Conservation (phyloP, 495 filamentous ascomycete species). For the Clavariopsis aquatica region DNA sequence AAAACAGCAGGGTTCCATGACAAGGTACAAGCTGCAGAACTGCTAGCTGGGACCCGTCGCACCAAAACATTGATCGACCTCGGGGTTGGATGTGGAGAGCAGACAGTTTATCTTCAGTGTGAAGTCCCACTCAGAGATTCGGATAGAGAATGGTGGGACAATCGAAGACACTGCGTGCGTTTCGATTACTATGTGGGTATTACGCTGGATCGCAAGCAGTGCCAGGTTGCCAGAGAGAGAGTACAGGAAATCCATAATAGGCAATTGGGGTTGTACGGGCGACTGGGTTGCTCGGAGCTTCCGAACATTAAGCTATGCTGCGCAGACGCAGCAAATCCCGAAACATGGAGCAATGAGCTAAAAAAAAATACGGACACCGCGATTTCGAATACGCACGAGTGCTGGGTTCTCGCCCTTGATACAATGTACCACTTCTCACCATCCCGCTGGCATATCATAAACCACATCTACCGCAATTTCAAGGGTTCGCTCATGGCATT, state of each 20-base stretch:
- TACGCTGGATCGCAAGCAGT: constrained; percentile 40
- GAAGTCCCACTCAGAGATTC: not conserved
- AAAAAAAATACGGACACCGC: not conserved
- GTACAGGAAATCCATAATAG: not conserved
- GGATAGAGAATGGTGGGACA: not conserved
- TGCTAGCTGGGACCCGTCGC: not conserved
- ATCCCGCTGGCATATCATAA: constrained; percentile 48
- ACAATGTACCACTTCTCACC: constrained; percentile 55
- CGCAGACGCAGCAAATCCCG: constrained; percentile 29
- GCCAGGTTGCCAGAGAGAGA: constrained; percentile 11
- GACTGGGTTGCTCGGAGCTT: not conserved
- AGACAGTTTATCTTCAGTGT: constrained; percentile 44
- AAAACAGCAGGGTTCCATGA: constrained; percentile 33
- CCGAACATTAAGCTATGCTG: constrained; percentile 17
- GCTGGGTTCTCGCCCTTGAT: constrained; percentile 55
- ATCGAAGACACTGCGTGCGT: constrained; percentile 9
- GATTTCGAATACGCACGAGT: not conserved
- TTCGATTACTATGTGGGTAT: constrained; percentile 48
- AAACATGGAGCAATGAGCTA: constrained; percentile 18
- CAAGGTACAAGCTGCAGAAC: not conserved
- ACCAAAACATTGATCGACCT: constrained; percentile 47
- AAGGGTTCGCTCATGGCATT: constrained; percentile 51
- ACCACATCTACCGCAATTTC: constrained; percentile 43
- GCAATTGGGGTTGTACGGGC: not conserved
- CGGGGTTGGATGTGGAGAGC: constrained; percentile 56